Percentiles rank a stretch among this genome's conserved stretches.
Evolutionary conservation across 768 basidiomycete genomes (phyloP).

Genomic region (Hericium alpestre): DNA sequence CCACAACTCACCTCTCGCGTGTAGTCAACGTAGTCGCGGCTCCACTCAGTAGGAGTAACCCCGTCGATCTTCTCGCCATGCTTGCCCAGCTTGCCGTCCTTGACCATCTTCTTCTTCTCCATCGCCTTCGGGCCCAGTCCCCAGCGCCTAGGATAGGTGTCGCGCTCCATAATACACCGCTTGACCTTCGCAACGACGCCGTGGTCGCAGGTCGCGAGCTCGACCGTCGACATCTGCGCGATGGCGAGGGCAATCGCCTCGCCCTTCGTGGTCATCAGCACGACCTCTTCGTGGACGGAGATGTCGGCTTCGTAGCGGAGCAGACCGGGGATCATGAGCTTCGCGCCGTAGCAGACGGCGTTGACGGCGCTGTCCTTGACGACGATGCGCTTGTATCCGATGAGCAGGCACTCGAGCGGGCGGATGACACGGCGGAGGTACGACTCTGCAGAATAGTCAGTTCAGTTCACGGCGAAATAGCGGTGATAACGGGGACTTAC

Average conservation of each 20-base stretch:
- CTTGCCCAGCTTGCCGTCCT: conserved; percentile 94
- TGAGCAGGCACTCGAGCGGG: conserved; percentile 86
- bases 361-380: conserved; percentile 99
- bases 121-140: conserved; percentile 95
- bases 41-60: conserved; percentile 86
- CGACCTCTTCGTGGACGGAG: conserved; percentile 88
- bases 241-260: conserved; percentile 92
- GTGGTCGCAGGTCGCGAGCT: conserved; percentile 95
- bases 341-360: conserved; percentile 98
- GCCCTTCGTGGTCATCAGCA: conserved; percentile 99
- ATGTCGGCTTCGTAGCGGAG: conserved; percentile 95
- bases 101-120: conserved; percentile 97
- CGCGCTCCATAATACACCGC: conserved; percentile 98
- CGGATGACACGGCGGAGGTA: conserved; percentile 92
- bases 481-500: conserved; percentile 30
- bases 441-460: conserved; percentile 51
- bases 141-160: conserved; percentile 97
- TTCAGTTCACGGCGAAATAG: not conserved
- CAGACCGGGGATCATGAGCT: conserved; percentile 98
- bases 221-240: conserved; percentile 97
- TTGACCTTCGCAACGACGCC: conserved; percentile 99
- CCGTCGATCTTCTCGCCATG: conserved; percentile 85
- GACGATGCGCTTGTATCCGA: conserved; percentile 96
- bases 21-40: conserved; percentile 88
- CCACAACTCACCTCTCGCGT: conserved; percentile 44